phyloP scores from a whole-genome alignment of 2,329 filamentous ascomycete species.

The Alternaria sp. region DNA sequence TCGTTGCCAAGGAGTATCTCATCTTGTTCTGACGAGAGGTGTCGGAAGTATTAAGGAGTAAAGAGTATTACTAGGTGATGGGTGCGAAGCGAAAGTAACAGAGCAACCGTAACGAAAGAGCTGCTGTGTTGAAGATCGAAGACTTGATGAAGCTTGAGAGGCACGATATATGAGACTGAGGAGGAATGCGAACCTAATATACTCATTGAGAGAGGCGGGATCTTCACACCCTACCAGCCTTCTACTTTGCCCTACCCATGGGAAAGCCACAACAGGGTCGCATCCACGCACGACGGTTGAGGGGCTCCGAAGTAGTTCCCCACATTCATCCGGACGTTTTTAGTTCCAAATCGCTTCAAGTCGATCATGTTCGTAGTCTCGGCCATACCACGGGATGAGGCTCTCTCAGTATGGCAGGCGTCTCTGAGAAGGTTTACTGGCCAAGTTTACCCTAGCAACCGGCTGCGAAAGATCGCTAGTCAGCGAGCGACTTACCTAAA shows the following conservation, averaged over 20 bases:
- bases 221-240: constrained; percentile 29
- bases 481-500: constrained; percentile 14
- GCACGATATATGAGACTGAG: constrained; percentile 10
- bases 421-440: constrained; percentile 17
- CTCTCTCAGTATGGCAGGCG: constrained; percentile 19
- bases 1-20: constrained; percentile 36
- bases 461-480: constrained; percentile 1
- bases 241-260: constrained; percentile 20
- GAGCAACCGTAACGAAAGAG: constrained; percentile 50
- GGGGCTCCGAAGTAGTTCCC: constrained; percentile 19
- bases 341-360: constrained; percentile 13
- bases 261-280: constrained; percentile 32
- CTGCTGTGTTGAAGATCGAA: constrained; percentile 25
- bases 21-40: constrained; percentile 30
- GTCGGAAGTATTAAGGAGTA: constrained; percentile 15
- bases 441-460: constrained; percentile 22
- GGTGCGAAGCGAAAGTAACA: constrained; percentile 36
- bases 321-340: constrained; percentile 13
- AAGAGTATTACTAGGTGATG: constrained; percentile 17
- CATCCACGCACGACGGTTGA: constrained; percentile 36
- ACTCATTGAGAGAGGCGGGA: constrained; percentile 20
- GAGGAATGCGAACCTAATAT: constrained; percentile 35
- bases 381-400: constrained; percentile 22
- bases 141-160: not conserved
- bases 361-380: constrained; percentile 23